Base-by-base conservation (phyloP, 2,329 filamentous ascomycete species). In the Cladosporium sp. region DNA sequence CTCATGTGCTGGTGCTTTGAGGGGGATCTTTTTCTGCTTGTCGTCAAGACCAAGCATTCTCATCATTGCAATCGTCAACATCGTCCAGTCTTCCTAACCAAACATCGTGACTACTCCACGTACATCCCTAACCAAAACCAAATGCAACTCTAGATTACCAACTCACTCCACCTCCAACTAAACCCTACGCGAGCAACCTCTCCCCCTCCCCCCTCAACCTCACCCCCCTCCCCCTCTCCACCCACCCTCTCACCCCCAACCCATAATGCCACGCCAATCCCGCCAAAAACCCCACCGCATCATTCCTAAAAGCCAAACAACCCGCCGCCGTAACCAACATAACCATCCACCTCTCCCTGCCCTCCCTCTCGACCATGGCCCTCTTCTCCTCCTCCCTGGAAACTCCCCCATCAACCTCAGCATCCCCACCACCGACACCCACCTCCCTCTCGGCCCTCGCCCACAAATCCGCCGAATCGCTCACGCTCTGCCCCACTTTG, bases 261-360 rank as follows among this genome's bases (percentile, higher is more conserved):
- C 82, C 80, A 70, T 79, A 85, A 68, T 92, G 83, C 66, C 89
- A 95, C n/a, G 3, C 88, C 66, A 76, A 95, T 80, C 0, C 92
- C 92, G 0, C 86, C 88, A 87, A 54, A 61, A 96, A 96, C 0
- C 92, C 92, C 5, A 96, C 80, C 0, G 85, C 90, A 69, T 95
- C 91, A 63, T 96, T 97, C 67, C 83, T 86, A 62, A 95, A 96
- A 0, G 89, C 89, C 43, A 97, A 69, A 48, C 95, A 78, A 2
- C 86, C 80, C 0, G 88, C 90, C 7, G 89, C 83, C 0, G 92
- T 97, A 55, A 91, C 85, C 52, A 96, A 77, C 90, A 96, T 95
- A 0, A 96, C 85, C 18, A 83, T 88, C 87, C 89, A 96, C 51
- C 90, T 78, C 66, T 89, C 82, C 50, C 79, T 79, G 40, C 83